A percentile compares a stretch with the other conserved stretches of the same genome.
Conservation (phyloP, 1,284 basidiomycete genomes). For the Fomitiporia mediterranea region DNA sequence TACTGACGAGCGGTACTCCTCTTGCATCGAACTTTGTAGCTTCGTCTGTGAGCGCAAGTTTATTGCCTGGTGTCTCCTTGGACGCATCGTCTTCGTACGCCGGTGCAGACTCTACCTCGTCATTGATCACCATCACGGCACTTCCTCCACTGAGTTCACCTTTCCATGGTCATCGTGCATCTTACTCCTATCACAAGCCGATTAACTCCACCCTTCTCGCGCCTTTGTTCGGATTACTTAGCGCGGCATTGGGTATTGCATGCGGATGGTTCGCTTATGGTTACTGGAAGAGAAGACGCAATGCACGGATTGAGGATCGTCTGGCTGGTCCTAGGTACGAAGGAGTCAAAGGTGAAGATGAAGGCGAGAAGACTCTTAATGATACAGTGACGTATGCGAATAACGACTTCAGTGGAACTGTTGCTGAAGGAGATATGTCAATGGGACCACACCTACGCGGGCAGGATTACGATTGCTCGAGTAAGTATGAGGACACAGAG, state of each 20-base stretch:
- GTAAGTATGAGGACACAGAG: neutral
- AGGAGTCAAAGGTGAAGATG: conserved; percentile 1
- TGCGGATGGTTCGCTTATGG: conserved; percentile 16
- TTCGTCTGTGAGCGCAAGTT: neutral
- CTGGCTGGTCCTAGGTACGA: conserved; percentile 11
- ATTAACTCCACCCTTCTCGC: conserved; percentile 37
- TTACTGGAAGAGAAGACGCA: conserved; percentile 7
- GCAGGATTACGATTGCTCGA: neutral
- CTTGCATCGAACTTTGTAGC: neutral
- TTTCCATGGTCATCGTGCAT: conserved; percentile 23
- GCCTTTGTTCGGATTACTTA: conserved; percentile 38
- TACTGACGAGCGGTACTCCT: neutral
- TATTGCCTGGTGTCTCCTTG: conserved; percentile 1
- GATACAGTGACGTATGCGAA: neutral
- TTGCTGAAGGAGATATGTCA: neutral
- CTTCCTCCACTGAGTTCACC: conserved; percentile 34
- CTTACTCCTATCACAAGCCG: conserved; percentile 11
- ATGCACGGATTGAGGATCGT: neutral
- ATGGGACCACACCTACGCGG: neutral
- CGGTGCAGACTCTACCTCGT: neutral
- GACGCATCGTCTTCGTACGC: conserved; percentile 4
- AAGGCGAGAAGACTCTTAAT: neutral
- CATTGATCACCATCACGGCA: conserved; percentile 33
- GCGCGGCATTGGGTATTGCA: conserved; percentile 31
- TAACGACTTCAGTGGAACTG: neutral